A percentile compares a stretch with the other conserved stretches of the same genome.
Conservation (phyloP, 2,329 filamentous ascomycete genomes). For the Alternaria hordeiaustralica region DNA sequence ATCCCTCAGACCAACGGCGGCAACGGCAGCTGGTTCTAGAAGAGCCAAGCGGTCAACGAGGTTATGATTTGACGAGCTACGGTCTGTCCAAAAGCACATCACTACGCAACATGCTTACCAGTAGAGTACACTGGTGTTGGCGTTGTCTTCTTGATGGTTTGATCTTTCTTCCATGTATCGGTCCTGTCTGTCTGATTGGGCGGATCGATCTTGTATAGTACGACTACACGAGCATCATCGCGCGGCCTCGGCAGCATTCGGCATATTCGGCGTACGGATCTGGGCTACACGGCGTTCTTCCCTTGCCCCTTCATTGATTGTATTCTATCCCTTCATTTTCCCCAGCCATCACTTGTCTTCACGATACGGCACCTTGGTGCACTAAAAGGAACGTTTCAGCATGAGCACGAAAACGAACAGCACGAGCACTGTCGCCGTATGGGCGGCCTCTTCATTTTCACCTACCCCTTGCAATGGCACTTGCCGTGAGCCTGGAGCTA, state of each 20-base stretch:
- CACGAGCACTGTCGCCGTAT: conserved; percentile 9
- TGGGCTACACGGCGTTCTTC: conserved; percentile 15
- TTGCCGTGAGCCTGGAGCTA: conserved; percentile 21
- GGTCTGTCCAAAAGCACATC: conserved; percentile 31
- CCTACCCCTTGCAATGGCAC: conserved; percentile 1
- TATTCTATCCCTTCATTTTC: conserved; percentile 1
- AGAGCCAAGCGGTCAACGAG: conserved; percentile 47
- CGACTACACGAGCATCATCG: conserved; percentile 40
- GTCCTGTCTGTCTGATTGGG: conserved; percentile 31
- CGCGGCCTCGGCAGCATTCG: conserved; percentile 38
- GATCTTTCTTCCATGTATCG: conserved; percentile 35
- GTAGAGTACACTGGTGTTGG: conserved; percentile 27
- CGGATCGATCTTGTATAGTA: conserved; percentile 47
- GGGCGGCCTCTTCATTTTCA: background rate
- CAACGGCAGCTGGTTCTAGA: conserved; percentile 14
- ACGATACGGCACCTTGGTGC: conserved; percentile 21
- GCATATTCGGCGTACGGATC: conserved; percentile 41
- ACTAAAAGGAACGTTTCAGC: conserved; percentile 23
- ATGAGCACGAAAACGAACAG: conserved; percentile 11
- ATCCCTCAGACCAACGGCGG: conserved; percentile 20
- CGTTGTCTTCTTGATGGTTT: conserved; percentile 17
- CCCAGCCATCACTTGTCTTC: conserved; percentile 16
- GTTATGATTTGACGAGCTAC: conserved; percentile 60
- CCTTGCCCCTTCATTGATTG: conserved; percentile 18
- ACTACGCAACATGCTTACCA: conserved; percentile 29